These are phyloP conservation scores for Annulohypoxylon truncatum DNA, from an alignment of 2,329 filamentous ascomycete species.

Conservation along the genomic window DNA sequence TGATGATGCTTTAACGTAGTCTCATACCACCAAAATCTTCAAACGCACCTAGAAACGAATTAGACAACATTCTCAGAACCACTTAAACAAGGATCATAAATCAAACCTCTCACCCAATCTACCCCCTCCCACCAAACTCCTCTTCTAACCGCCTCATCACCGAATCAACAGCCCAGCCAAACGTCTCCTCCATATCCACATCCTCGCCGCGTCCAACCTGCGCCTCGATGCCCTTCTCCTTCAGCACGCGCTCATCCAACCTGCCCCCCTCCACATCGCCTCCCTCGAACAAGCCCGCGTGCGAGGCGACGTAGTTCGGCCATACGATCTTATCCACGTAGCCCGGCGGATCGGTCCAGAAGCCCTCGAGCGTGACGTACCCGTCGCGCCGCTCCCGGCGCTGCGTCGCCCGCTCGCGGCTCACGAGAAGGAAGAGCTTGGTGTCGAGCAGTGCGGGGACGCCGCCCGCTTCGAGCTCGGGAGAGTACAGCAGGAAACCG, in stretches of 20 bases:
- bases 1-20: not conserved
- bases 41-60: not conserved
- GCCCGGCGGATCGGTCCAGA: slow-evolving; percentile 93
- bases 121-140: slow-evolving; percentile 21
- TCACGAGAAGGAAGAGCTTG: slow-evolving; percentile 80
- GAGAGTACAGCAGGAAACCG: slow-evolving; percentile 86
- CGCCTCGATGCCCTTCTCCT: slow-evolving; percentile 59
- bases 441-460: slow-evolving; percentile 69
- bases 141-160: slow-evolving; percentile 63
- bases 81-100: not conserved
- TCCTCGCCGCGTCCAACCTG: slow-evolving; percentile 60
- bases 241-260: slow-evolving; percentile 60
- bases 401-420: slow-evolving; percentile 70
- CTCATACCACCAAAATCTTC: not conserved
- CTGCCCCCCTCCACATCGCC: slow-evolving; percentile 72
- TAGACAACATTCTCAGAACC: not conserved
- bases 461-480: slow-evolving; percentile 59
- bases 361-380: slow-evolving; percentile 87
- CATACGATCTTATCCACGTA: slow-evolving; percentile 96
- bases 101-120: not conserved
- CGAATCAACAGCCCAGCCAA: slow-evolving; percentile 76
- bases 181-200: slow-evolving; percentile 68
- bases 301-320: slow-evolving; percentile 89
- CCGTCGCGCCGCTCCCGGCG: slow-evolving; percentile 76
- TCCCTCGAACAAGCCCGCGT: slow-evolving; percentile 80